Base-by-base conservation (phyloP, 2,329 filamentous ascomycete species). In the Madurella fahalii region DNA sequence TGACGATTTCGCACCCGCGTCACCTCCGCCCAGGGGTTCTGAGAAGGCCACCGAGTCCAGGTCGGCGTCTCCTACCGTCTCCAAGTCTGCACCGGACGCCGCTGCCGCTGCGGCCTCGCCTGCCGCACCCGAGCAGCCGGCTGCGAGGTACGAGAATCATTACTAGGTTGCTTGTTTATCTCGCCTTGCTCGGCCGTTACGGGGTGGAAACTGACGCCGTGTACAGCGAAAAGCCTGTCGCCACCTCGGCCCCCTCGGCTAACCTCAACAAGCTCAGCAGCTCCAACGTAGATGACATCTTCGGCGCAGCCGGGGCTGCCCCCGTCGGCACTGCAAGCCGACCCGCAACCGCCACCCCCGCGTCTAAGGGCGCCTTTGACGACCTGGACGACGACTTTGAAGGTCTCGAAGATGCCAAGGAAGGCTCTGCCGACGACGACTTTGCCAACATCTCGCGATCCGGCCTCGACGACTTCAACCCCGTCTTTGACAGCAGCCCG, bases 361-460 rank as follows among this genome's bases (percentile, higher is more conserved):
- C 70, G 31, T 67, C 70, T 39, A 81, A 80, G 64, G 71, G 79
- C 18, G 78, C 82, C 1, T 90, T 91, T 67, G 85, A 89, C 57
- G 88, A 91, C 48, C 83, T 91, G 57, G 89, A 90, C 47, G 82
- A 86, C 60, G 89, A 90, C 41, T 94, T 94, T 62, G 87, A 90
- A 63, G 89, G 89, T 52, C 80, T 95, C 15, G 85, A 90, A 56
- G 90, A 95, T 65, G 90, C 90, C 43, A 90, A 90, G 67, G 90
- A 94, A 69, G 88, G 86, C 47, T 85, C 81, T 20, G 84, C 81
- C 1, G 89, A 92, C 55, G 89, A 93, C 55, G 89, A 93, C 60
- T 90, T 92, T 72, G 85, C 86, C 64, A 87, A 80, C 64, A 80
- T 91, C 58, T 87, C 85, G 47, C 81, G 83, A 43, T 87, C 85